phyloP scores from a whole-genome alignment of 2,329 filamentous ascomycete species.

The Colletotrichum chrysophilum region DNA sequence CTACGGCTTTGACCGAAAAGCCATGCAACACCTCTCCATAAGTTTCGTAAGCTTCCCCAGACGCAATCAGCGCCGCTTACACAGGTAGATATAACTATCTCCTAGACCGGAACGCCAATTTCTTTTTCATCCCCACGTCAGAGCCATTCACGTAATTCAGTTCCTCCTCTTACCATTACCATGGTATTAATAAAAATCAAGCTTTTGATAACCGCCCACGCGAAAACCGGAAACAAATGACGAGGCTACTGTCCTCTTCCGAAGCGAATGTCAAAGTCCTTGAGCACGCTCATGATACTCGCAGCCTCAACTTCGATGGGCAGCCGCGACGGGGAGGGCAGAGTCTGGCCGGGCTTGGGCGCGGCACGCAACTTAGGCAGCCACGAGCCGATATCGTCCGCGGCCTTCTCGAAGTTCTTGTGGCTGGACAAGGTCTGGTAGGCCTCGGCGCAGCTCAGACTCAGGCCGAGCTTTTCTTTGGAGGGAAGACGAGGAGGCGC shows the following conservation, averaged over 20 bases:
- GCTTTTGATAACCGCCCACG: neutral
- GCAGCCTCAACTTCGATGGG: constrained; percentile 82
- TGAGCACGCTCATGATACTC: constrained; percentile 85
- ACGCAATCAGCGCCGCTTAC: neutral
- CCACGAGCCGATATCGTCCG: constrained; percentile 77
- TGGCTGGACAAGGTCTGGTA: constrained; percentile 82
- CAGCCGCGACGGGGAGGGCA: constrained; percentile 39
- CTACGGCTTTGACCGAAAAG: neutral
- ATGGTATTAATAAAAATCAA: neutral
- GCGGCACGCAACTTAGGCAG: constrained; percentile 73
- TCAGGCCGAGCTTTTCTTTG: constrained; percentile 51
- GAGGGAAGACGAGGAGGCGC: constrained; percentile 29
- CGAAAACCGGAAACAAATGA: neutral
- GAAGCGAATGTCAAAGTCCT: constrained; percentile 80
- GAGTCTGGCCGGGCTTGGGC: constrained; percentile 41
- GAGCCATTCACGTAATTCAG: neutral
- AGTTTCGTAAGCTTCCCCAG: neutral
- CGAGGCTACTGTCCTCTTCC: constrained; percentile 38
- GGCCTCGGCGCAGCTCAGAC: constrained; percentile 76
- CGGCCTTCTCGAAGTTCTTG: constrained; percentile 75
- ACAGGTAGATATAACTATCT: neutral
- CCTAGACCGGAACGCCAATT: neutral
- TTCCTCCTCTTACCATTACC: neutral
- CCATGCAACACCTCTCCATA: neutral
- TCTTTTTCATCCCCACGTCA: neutral